Conservation (phyloP, 2,329 filamentous ascomycete genomes). For the Penicillium aurantiogriseum region DNA sequence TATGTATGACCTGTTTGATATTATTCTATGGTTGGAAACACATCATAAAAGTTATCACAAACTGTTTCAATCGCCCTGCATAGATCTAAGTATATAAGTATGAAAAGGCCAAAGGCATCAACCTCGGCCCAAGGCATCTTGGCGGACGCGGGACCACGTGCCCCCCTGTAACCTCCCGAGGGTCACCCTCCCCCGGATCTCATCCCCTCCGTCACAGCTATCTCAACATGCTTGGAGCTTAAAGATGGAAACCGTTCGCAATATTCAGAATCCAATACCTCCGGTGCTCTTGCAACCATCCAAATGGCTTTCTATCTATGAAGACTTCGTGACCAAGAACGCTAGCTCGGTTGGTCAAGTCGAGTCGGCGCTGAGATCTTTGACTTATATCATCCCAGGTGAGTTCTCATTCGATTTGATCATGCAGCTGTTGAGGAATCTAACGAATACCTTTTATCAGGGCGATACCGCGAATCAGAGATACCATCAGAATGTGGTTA, state of each 20-base stretch:
- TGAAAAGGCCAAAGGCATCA: constrained; percentile 9
- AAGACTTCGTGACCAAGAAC: constrained; percentile 91
- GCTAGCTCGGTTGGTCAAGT: constrained; percentile 91
- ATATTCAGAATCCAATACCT: constrained; percentile 29
- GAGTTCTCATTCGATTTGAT: not conserved
- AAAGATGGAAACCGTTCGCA: constrained; percentile 36
- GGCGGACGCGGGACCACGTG: constrained; percentile 28
- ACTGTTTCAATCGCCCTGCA: not conserved
- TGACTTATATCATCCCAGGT: constrained; percentile 95
- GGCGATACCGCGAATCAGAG: constrained; percentile 69
- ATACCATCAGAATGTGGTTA: constrained; percentile 83
- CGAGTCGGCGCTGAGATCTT: constrained; percentile 83
- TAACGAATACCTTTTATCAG: constrained; percentile 21
- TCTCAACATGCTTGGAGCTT: constrained; percentile 10
- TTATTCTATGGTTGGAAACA: not conserved
- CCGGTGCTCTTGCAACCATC: constrained; percentile 36
- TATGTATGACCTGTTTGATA: not conserved
- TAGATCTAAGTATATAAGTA: not conserved
- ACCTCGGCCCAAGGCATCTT: constrained; percentile 31
- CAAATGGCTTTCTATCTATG: constrained; percentile 42
- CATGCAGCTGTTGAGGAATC: not conserved
- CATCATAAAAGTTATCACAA: not conserved
- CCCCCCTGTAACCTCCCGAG: constrained; percentile 18
- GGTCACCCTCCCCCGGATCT: constrained; percentile 4
- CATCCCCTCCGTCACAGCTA: constrained; percentile 7